Evolutionary conservation across 192 early-diverging fungal genomes (phyloP), one percentile per base, ranked within the genome.

Genomic region (Martensiomyces pterosporus): DNA sequence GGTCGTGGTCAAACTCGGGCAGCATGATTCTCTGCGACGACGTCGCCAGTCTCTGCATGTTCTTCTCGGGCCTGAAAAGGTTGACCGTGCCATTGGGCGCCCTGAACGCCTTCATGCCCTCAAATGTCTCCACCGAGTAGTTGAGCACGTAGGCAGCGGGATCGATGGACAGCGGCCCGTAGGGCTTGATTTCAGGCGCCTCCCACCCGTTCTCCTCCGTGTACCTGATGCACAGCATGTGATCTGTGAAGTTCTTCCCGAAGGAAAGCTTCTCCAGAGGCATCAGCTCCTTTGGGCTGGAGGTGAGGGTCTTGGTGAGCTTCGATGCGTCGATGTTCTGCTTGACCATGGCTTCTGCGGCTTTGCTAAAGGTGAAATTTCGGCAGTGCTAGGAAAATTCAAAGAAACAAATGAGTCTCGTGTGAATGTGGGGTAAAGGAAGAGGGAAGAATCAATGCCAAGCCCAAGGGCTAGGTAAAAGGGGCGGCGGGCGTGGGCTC

Each of bases 61-160:
- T 98, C 87, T 92, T 92, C 35, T 93, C 85, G 2, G 95, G 95
- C 24, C 95, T 80, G 81, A 98, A 98, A 47, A 98, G 70, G 43
- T 92, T 83, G 51, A 93, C 85, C 23, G 83, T 87, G 22, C 92
- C 91, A 4, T 89, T 55, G 42, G 84, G 85, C 47, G 92, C 90
- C 60, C 92, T 91, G 79, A 91, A 98, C 23, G 92, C 89, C 72
- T 92, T 91, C 75, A 88, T 80, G 24, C 91, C 87, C 75, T 96
- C 95, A 51, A 98, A 96, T 46, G 91, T 92, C 80, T 91, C 87
- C 14, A 94, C 75, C 1, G 83, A 85, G 67, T 98, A 98, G 70
- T 98, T 92, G 51, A 98, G 92, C 6, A 94, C 95, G 47, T 85
- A 85, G 15, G 88, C 79, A 16, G 86, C 83, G 0, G 95, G 95